Evolutionary conservation across 495 filamentous ascomycete genomes (phyloP).

Genomic region (Neurospora sublineolata): DNA sequence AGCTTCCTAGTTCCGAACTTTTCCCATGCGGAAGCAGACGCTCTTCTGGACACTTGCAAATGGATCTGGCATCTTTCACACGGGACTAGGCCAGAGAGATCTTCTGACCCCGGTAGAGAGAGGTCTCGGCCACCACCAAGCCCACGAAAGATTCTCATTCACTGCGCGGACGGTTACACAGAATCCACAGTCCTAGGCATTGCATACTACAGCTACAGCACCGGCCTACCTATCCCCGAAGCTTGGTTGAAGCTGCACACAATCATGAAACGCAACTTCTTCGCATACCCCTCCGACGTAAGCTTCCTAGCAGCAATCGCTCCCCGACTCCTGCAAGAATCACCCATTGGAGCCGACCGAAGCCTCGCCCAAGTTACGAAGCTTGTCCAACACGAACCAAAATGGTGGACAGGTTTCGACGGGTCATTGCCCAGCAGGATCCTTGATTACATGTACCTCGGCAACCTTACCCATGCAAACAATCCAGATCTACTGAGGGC

Average conservation of each 20-base stretch:
- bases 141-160: slow-evolving; percentile 64
- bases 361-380: slow-evolving; percentile 33
- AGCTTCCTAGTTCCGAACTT: slow-evolving; percentile 75
- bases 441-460: slow-evolving; percentile 89
- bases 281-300: slow-evolving; percentile 86
- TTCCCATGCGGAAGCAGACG: slow-evolving; percentile 67
- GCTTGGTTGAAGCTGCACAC: slow-evolving; percentile 84
- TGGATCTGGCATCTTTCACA: slow-evolving; percentile 81
- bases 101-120: not conserved
- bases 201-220: slow-evolving; percentile 83
- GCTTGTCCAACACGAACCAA: slow-evolving; percentile 44
- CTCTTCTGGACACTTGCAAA: slow-evolving; percentile 70
- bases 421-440: slow-evolving; percentile 84
- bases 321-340: slow-evolving; percentile 49
- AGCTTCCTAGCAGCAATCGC: slow-evolving; percentile 65
- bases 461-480: slow-evolving; percentile 85
- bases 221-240: slow-evolving; percentile 64
- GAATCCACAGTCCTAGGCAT: slow-evolving; percentile 79
- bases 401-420: slow-evolving; percentile 76
- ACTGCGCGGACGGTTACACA: slow-evolving; percentile 93
- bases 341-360: slow-evolving; percentile 27
- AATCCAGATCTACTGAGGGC: slow-evolving; percentile 71
- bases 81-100: slow-evolving; percentile 26
- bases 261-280: slow-evolving; percentile 79
- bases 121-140: slow-evolving; percentile 23